A percentile compares a stretch with the other conserved stretches of the same genome.
phyloP scores from a whole-genome alignment of 164 flowering plant species.

The Echeveria elegans region DNA sequence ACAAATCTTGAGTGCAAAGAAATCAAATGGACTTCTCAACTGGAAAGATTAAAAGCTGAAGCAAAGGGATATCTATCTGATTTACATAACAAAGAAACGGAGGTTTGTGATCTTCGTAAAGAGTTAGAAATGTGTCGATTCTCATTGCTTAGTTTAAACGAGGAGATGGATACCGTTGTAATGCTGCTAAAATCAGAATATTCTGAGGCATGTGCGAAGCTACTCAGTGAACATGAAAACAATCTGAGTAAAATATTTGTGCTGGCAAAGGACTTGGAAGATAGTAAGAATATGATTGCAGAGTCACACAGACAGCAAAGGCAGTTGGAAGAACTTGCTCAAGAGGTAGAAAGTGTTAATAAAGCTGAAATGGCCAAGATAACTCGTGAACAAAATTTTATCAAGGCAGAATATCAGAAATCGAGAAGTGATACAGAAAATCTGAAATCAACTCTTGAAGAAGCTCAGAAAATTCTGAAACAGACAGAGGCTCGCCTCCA shows the following conservation, averaged over 20 bases:
- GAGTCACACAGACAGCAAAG: slow-evolving; percentile 21
- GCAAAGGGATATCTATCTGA: not conserved
- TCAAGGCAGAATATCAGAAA: slow-evolving; percentile 19
- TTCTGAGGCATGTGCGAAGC: not conserved
- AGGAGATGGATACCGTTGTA: not conserved
- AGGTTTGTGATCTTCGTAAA: not conserved
- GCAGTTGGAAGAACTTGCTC: slow-evolving; percentile 20
- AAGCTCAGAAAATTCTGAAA: slow-evolving; percentile 16
- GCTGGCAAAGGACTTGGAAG: slow-evolving; percentile 22
- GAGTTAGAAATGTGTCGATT: slow-evolving; percentile 4
- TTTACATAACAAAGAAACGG: not conserved
- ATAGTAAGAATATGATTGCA: slow-evolving; percentile 20
- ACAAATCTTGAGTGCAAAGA: not conserved
- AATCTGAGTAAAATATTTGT: slow-evolving; percentile 16
- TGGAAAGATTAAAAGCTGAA: not conserved
- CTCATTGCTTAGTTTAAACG: not conserved
- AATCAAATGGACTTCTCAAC: not conserved
- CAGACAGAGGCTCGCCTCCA: slow-evolving; percentile 19
- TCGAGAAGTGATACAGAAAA: slow-evolving; percentile 21
- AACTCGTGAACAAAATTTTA: slow-evolving; percentile 15
- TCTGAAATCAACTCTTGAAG: slow-evolving; percentile 18
- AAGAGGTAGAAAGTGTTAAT: slow-evolving; percentile 17
- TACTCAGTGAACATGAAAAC: slow-evolving; percentile 5
- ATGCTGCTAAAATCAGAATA: not conserved
- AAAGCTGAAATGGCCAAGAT: slow-evolving; percentile 24